Conservation (phyloP, 148 eudicot species). For the Salicornia ramosissima region DNA sequence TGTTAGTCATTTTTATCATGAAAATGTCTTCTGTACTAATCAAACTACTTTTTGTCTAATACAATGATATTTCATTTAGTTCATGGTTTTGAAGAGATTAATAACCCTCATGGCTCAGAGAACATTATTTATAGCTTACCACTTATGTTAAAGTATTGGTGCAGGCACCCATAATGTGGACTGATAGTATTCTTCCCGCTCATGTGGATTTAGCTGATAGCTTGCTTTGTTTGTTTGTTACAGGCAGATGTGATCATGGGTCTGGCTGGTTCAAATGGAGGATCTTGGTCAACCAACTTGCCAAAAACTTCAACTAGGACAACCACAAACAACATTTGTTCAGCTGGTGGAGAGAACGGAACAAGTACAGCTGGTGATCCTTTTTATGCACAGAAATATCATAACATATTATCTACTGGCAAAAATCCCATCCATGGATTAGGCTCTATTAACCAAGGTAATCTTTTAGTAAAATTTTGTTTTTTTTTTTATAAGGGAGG, state of each 20-base stretch:
- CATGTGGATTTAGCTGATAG: conserved; percentile 3
- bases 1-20: background rate
- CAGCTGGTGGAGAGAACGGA: conserved; percentile 30
- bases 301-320: conserved; percentile 35
- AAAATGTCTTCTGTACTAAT: background rate
- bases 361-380: conserved; percentile 13
- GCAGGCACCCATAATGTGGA: background rate
- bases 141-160: background rate
- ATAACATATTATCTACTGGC: background rate
- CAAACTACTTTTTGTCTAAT: background rate
- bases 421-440: conserved; percentile 2
- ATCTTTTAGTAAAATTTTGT: no score
- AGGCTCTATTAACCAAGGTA: conserved; percentile 14
- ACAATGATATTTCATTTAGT: background rate
- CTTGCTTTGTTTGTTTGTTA: conserved; percentile 8
- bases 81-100: no score
- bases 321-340: conserved; percentile 26
- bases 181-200: background rate
- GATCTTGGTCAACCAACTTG: conserved; percentile 68
- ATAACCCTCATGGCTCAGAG: no score
- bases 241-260: conserved; percentile 82
- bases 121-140: background rate
- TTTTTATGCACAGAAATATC: conserved; percentile 11
- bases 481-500: no score
- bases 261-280: conserved; percentile 79